A percentile compares a stretch with the other conserved stretches of the same genome.
These are phyloP conservation scores for Paramarasmius palmivorus DNA, from an alignment of 1,284 basidiomycete species.

Conservation along the genomic window DNA sequence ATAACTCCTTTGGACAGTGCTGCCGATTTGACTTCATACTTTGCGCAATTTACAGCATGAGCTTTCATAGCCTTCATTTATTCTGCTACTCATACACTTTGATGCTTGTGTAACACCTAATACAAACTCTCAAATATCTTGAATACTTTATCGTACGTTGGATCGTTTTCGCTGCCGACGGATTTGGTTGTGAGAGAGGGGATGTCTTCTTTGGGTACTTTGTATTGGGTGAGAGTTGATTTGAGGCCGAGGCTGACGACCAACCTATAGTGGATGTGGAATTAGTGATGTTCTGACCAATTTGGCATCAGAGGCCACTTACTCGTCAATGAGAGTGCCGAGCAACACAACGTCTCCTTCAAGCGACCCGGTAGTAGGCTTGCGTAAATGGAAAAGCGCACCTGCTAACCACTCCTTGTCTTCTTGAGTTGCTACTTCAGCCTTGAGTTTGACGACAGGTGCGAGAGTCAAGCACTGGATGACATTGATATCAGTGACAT, in stretches of 20 bases:
- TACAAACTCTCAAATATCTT: constrained; percentile 51
- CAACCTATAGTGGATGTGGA: constrained; percentile 36
- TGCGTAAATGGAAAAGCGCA: constrained; percentile 54
- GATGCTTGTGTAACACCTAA: constrained; percentile 3
- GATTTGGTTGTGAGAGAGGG: constrained; percentile 51
- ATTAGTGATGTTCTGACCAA: constrained; percentile 5
- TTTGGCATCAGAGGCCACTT: constrained; percentile 21
- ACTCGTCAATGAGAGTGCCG: constrained; percentile 56
- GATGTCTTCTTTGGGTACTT: constrained; percentile 56
- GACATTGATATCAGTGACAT: not conserved
- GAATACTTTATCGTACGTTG: constrained; percentile 38
- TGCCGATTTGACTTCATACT: constrained; percentile 52
- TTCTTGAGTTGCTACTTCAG: constrained; percentile 51
- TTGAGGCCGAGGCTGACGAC: constrained; percentile 59
- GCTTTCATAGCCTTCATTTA: not conserved
- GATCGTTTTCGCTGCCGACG: constrained; percentile 40
- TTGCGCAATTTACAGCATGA: constrained; percentile 35
- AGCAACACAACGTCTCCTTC: constrained; percentile 60
- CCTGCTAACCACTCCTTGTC: constrained; percentile 60
- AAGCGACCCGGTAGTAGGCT: constrained; percentile 58
- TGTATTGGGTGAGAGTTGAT: constrained; percentile 55
- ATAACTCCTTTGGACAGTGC: constrained; percentile 50
- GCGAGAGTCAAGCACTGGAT: constrained; percentile 74
- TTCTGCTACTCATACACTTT: not conserved
- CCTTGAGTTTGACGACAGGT: constrained; percentile 59